A percentile compares a stretch with the other conserved stretches of the same genome.
phyloP scores from a whole-genome alignment of 2,329 filamentous ascomycete species.

The Trichoderma sp. region DNA sequence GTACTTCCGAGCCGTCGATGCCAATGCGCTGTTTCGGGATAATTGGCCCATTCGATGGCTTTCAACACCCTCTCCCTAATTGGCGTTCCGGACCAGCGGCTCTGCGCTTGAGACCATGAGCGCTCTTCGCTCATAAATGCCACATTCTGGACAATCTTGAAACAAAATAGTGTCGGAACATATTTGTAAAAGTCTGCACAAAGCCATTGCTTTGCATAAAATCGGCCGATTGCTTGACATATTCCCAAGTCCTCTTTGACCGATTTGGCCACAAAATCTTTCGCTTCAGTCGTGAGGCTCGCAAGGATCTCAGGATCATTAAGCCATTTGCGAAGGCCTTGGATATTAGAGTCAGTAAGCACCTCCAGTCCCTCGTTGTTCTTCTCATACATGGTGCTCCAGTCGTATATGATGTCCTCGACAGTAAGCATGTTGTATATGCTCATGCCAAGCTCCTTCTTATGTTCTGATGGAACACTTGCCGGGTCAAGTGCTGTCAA shows the following conservation, averaged over 20 bases:
- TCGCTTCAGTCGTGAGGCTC: slow-evolving; percentile 33
- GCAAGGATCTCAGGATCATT: slow-evolving; percentile 36
- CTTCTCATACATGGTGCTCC: slow-evolving; percentile 44
- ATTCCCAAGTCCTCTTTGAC: slow-evolving; percentile 33
- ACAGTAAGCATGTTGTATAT: slow-evolving; percentile 43
- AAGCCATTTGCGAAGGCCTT: slow-evolving; percentile 40
- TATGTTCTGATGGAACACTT: slow-evolving; percentile 32
- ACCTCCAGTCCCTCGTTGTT: slow-evolving; percentile 46
- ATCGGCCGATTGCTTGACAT: slow-evolving; percentile 41
- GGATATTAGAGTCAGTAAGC: slow-evolving; percentile 42
- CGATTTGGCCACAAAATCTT: slow-evolving; percentile 34
- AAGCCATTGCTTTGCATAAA: slow-evolving; percentile 44
- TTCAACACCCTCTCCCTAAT: slow-evolving; percentile 38
- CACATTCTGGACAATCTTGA: slow-evolving; percentile 46
- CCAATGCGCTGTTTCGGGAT: slow-evolving; percentile 40
- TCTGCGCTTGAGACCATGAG: slow-evolving; percentile 40
- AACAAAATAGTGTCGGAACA: slow-evolving; percentile 44
- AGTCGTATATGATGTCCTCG: slow-evolving; percentile 39
- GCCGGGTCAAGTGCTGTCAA: slow-evolving; percentile 37
- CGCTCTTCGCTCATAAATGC: slow-evolving; percentile 42
- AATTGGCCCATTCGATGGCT: slow-evolving; percentile 41
- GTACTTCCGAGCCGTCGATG: slow-evolving; percentile 44
- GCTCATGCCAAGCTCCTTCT: slow-evolving; percentile 35
- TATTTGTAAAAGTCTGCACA: slow-evolving; percentile 38
- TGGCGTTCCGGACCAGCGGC: slow-evolving; percentile 40